Evolutionary conservation across 1,284 basidiomycete species (phyloP), one percentile per base, ranked within the genome.

Genomic region (Ustilago nuda): DNA sequence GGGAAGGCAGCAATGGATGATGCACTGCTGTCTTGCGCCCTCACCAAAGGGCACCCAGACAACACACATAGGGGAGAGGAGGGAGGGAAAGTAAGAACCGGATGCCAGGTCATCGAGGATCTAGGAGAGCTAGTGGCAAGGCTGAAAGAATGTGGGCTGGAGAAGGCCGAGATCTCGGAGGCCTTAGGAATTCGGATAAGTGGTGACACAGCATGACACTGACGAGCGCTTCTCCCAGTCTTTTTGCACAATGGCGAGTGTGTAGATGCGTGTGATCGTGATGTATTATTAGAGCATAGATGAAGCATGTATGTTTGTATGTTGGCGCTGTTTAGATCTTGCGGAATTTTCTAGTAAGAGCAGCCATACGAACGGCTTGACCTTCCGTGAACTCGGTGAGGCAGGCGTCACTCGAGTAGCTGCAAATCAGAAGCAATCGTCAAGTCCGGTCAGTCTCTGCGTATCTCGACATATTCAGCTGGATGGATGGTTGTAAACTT

Each of bases 381-480:
- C 78, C 78, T 4, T 65, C 68, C 9, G 78, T 75, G 61, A 80
- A 80, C 27, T 68, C 61, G 19, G 61, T 78, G 45, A 72, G 66
- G 54, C 78, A 80, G 6, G 65, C 60, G 39, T 80, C 78, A 60
- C 59, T 66, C 35, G 69, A 72, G 61, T 78, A 78, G 64, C 71
- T 72, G 61, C n/a, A 27, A 13, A 2, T 17, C 23, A 15, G n/a
- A 56, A 4, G n/a, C 11, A 30, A 30, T 27, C 7, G 23, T 13
- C 7, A n/a, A 11, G 35, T 5, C 5, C 6, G 32, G 32, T 41
- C 57, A 57, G 58, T 3, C 13, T 30, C 13, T 19, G 7, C 1
- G 23, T 30, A 11, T 19, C 33, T 33, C 4, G 33, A 13, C 30
- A 30, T 12, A 11, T 52, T 33, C 17, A 32, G 32, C 51, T 3